These are phyloP conservation scores for Inonotus obliquus DNA, from an alignment of 1,284 basidiomycete genomes.

Conservation along the genomic window DNA sequence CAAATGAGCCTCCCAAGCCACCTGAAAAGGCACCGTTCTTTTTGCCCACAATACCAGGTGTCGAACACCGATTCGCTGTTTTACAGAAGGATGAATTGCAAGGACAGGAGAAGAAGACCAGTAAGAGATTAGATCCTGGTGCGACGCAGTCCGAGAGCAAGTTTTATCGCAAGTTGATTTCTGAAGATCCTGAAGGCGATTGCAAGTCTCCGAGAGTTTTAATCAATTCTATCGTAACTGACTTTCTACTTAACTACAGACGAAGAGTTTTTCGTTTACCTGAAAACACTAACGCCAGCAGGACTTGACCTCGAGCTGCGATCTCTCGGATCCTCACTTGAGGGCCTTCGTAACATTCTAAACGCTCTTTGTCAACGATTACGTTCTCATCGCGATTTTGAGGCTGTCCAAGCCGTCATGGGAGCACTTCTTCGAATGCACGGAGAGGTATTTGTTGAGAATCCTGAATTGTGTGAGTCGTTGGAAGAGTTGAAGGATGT, in stretches of 20 bases:
- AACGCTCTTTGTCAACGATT: conserved; percentile 73
- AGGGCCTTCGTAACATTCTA: conserved; percentile 68
- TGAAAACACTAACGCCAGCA: conserved; percentile 86
- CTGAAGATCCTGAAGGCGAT: conserved; percentile 52
- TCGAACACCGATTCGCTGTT: conserved; percentile 75
- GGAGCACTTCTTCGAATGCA: conserved; percentile 84
- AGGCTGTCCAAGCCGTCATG: conserved; percentile 90
- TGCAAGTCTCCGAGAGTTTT: conserved; percentile 48
- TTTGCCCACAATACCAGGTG: conserved; percentile 83
- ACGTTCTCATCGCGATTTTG: conserved; percentile 82
- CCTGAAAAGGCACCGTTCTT: conserved; percentile 98
- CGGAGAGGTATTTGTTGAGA: conserved; percentile 73
- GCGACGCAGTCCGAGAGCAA: conserved; percentile 63
- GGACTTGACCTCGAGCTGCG: conserved; percentile 90
- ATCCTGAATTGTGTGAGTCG: conserved; percentile 54
- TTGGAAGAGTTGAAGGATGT: conserved; percentile 56
- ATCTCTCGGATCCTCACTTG: conserved; percentile 57
- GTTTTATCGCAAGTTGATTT: conserved; percentile 63
- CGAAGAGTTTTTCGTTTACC: conserved; percentile 79
- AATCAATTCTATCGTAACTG: not conserved
- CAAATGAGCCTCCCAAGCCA: conserved; percentile 91
- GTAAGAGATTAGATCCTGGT: conserved; percentile 52
- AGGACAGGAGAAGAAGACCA: conserved; percentile 39
- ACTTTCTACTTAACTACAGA: conserved; percentile 40
- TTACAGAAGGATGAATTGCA: conserved; percentile 32